These are phyloP conservation scores for Calonectria fujianensis DNA, from an alignment of 2,329 filamentous ascomycete genomes.

Conservation along the genomic window DNA sequence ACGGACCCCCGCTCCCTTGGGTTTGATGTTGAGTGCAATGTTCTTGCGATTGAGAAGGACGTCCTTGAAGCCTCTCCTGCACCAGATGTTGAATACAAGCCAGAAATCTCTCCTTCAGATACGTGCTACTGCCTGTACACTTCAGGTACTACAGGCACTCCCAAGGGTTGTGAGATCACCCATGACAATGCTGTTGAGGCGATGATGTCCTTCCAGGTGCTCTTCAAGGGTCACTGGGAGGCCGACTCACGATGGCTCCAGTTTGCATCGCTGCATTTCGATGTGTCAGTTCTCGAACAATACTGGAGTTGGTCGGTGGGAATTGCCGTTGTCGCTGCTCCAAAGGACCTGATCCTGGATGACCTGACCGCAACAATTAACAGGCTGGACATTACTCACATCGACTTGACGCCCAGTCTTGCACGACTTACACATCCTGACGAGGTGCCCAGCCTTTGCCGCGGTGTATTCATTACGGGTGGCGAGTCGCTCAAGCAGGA, in stretches of 20 bases:
- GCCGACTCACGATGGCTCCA: slow-evolving; percentile 87
- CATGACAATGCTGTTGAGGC: slow-evolving; percentile 93
- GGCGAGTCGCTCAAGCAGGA: slow-evolving; percentile 93
- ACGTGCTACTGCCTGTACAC: slow-evolving; percentile 91
- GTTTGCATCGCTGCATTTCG: slow-evolving; percentile 96
- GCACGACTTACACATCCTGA: slow-evolving; percentile 86
- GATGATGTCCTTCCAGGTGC: slow-evolving; percentile 87
- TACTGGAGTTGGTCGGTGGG: slow-evolving; percentile 97
- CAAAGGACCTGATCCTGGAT: slow-evolving; percentile 89
- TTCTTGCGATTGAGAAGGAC: slow-evolving; percentile 59
- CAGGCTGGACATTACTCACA: slow-evolving; percentile 86
- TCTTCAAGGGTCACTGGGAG: slow-evolving; percentile 87
- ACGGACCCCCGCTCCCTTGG: slow-evolving; percentile 59
- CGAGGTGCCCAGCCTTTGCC: slow-evolving; percentile 86
- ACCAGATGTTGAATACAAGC: slow-evolving; percentile 42
- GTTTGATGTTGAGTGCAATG: slow-evolving; percentile 57
- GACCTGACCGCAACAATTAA: slow-evolving; percentile 85
- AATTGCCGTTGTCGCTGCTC: slow-evolving; percentile 87
- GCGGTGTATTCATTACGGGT: slow-evolving; percentile 93
- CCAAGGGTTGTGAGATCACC: slow-evolving; percentile 91
- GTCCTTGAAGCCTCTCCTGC: slow-evolving; percentile 52
- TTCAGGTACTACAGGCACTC: slow-evolving; percentile 89
- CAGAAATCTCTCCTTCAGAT: slow-evolving; percentile 65
- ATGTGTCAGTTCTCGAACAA: slow-evolving; percentile 93
- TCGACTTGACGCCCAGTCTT: slow-evolving; percentile 92